Base-by-base conservation (phyloP, 495 filamentous ascomycete genomes). In the Penicillium silybi region DNA sequence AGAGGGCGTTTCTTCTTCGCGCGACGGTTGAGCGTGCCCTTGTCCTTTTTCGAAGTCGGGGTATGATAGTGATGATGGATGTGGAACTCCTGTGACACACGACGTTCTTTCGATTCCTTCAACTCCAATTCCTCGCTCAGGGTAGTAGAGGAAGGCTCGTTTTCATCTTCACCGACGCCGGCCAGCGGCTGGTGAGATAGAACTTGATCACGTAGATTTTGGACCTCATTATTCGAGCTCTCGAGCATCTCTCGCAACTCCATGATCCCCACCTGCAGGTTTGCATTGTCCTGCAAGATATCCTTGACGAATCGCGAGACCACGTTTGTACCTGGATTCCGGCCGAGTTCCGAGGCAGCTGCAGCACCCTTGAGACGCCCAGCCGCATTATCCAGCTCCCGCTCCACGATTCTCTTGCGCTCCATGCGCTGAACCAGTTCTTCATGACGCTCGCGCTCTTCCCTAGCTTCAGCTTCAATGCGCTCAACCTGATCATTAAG, bases 301-400 rank as follows among this genome's bases (percentile, higher is more conserved):
- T 97, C 92, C 62, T 90, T 90, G 48, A 98, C 92, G 53, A 98
- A 97, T 59, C 90, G 87, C 29, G 88, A 91, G 7, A 97, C 87
- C 13, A 95, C 89, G 48, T 75, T 81, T 34, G 80, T 78, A 6
- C 80, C 77, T 41, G 78, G 75, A 23, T 76, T 75, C 9, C 78
- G 79, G 6, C 77, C 76, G 52, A 83, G 62, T 18, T 81, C 80
- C 47, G 78, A 85, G 25, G 80, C 76, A 3, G 85, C 86, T 2
- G 88, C 88, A 2, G 87, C 87, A 13, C 87, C 87, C 65, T 90
- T 93, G 38, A 92, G 73, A 42, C 88, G 78, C 22, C 87, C 84
- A 22, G 86, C 87, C 6, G 88, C 87, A 44, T 80, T 83, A 55
- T 88, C 83, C 48, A 95, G 72, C 57, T 93, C 89, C 46, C 78